A percentile compares a stretch with the other conserved stretches of the same genome.
These are phyloP conservation scores for Lentinula boryana DNA, from an alignment of 768 basidiomycete species.

Conservation along the genomic window DNA sequence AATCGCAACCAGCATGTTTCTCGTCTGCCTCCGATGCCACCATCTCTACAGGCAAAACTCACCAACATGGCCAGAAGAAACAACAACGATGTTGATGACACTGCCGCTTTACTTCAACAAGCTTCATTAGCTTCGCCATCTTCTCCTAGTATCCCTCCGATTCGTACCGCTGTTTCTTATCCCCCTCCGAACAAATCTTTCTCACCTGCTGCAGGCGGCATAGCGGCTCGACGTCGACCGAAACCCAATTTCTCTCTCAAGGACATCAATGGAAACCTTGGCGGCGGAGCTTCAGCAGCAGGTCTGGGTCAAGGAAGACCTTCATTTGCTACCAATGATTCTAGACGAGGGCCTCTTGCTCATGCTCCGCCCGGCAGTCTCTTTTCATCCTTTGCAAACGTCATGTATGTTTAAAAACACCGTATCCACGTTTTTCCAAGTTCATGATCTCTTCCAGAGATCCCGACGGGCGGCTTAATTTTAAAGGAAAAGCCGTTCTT, in stretches of 20 bases:
- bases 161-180: conserved; percentile 28
- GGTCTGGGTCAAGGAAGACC: conserved; percentile 71
- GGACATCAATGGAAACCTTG: conserved; percentile 46
- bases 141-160: conserved; percentile 16
- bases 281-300: conserved; percentile 54
- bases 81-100: conserved; percentile 31
- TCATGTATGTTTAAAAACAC: conserved; percentile 61
- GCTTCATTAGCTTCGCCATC: conserved; percentile 19
- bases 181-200: conserved; percentile 15
- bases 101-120: conserved; percentile 33
- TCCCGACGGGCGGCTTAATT: conserved; percentile 93
- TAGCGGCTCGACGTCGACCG: conserved; percentile 37
- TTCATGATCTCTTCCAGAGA: conserved; percentile 47
- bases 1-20: conserved; percentile 21
- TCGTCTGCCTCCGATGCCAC: conserved; percentile 66
- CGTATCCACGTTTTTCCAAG: conserved; percentile 7
- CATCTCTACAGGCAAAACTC: conserved; percentile 89
- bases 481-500: conserved; percentile 87
- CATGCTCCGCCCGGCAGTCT: conserved; percentile 34
- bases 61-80: conserved; percentile 56
- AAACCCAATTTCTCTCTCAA: conserved; percentile 57
- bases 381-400: conserved; percentile 89
- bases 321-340: conserved; percentile 33
- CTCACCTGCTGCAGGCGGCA: conserved; percentile 23
- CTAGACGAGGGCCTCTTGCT: conserved; percentile 42